phyloP scores from a whole-genome alignment of 2,329 filamentous ascomycete genomes.

The Fusarium sp. region DNA sequence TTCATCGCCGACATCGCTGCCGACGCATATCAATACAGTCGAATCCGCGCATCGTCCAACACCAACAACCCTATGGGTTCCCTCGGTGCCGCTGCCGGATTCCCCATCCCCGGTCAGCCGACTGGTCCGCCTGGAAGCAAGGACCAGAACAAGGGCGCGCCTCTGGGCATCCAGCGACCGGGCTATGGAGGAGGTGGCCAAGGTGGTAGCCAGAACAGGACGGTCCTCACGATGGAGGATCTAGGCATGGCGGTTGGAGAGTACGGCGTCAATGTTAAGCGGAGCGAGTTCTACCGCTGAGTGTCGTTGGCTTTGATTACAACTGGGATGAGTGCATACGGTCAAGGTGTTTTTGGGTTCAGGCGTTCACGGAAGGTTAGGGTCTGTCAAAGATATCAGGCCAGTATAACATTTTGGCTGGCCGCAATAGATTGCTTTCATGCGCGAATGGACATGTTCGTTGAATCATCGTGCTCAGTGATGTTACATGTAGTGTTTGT shows the following conservation, averaged over 20 bases:
- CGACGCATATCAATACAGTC: conserved; percentile 97
- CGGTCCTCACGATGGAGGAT: conserved; percentile 98
- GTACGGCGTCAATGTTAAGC: conserved; percentile 97
- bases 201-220: conserved; percentile 88
- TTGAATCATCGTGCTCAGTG: conserved; percentile 33
- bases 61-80: conserved; percentile 93
- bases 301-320: conserved; percentile 6
- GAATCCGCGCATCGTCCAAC: conserved; percentile 90
- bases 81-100: conserved; percentile 79
- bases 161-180: conserved; percentile 79
- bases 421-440: conserved; percentile 35
- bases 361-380: conserved; percentile 37
- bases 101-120: conserved; percentile 73
- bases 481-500: conserved; percentile 49
- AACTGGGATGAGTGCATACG: conserved; percentile 20
- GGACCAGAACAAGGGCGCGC: conserved; percentile 68
- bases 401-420: conserved; percentile 20
- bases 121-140: conserved; percentile 67
- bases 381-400: conserved; percentile 34
- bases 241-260: conserved; percentile 97
- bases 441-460: conserved; percentile 17
- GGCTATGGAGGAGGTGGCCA: conserved; percentile 90
- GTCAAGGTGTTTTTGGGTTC: conserved; percentile 41
- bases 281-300: conserved; percentile 94
- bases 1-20: conserved; percentile 98